phyloP scores from a whole-genome alignment of 1,139 yeast species.

The Hanseniaspora sp. region DNA sequence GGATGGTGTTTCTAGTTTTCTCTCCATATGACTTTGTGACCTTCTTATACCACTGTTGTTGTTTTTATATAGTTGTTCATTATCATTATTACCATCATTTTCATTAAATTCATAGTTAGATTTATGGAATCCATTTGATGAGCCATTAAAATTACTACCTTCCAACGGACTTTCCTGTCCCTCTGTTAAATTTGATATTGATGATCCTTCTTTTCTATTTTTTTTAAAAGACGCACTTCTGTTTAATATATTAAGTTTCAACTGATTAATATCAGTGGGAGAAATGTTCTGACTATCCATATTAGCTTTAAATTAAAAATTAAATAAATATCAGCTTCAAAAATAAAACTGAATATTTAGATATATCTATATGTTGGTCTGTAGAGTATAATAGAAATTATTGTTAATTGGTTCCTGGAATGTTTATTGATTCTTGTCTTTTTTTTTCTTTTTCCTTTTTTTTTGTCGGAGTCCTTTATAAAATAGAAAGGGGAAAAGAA shows the following conservation, averaged over 20 bases:
- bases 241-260: constrained; percentile 6
- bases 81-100: neutral
- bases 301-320: too few species aligned
- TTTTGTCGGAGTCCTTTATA: too few species aligned
- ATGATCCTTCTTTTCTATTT: neutral
- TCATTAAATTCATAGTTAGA: neutral
- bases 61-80: neutral
- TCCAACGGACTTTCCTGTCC: neutral
- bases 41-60: neutral
- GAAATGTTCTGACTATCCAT: constrained; percentile 1
- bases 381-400: too few species aligned
- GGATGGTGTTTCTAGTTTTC: neutral
- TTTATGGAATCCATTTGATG: neutral
- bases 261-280: constrained; percentile 4
- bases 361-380: too few species aligned
- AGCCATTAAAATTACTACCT: neutral
- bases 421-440: too few species aligned
- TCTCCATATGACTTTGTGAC: neutral
- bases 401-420: too few species aligned
- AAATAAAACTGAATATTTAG: too few species aligned
- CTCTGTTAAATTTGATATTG: neutral
- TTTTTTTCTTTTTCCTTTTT: too few species aligned
- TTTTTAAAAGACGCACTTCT: constrained; percentile 13
- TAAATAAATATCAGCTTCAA: too few species aligned
- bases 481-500: too few species aligned